Evolutionary conservation across 108 stramenopile genomes (phyloP), one percentile per base, ranked within the genome.

Genomic region (Craspedostauros australis): DNA sequence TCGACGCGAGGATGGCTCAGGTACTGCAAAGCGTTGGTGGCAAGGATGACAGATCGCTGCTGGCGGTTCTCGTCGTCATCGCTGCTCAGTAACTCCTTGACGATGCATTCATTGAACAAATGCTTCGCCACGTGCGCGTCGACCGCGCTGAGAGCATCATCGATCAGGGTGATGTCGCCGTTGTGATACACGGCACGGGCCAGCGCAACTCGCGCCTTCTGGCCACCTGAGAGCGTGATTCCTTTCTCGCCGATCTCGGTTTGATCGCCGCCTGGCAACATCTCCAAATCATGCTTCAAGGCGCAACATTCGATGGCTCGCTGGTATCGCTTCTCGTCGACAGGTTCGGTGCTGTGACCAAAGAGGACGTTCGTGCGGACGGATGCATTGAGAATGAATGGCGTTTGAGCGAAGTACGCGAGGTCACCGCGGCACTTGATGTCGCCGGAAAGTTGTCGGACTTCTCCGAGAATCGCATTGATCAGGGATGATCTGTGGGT

Each of bases 341-440:
- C 60, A 1, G 46, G 43, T 24, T 66, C 29, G 66, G 97, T 94
- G 24, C 84, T 82, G 25, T 81, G 73, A 28, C 96, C 94, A 59
- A 98, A 97, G 12, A 98, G 60, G 41, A 99, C 90, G 76, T 99
- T 99, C 4, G 95, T 94, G 0, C 86, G 69, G 9, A 98, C 58
- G 2, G 94, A 87, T 16, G 84, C 96, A 72, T 98, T 99, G 54
- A 94, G 52, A 28, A 99, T 96, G 64, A 96, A 99, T 8, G 97
- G 82, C 2, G 57, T 77, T 64, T 99, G 96, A 25, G 83, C 44
- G 71, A 87, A 85, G 31, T 66, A 82, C 14, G 76, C 78, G 11
- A 86, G 60, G 5, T 46, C 54, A 4, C 86, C 93, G n/a, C 66
- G 52, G 3, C 80, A 69, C 23, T 65, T 51, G 16, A 72, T 84